Percentiles rank a stretch among this genome's conserved stretches.
phyloP scores from a whole-genome alignment of 2,329 filamentous ascomycete genomes.

The Xylaria multiplex region DNA sequence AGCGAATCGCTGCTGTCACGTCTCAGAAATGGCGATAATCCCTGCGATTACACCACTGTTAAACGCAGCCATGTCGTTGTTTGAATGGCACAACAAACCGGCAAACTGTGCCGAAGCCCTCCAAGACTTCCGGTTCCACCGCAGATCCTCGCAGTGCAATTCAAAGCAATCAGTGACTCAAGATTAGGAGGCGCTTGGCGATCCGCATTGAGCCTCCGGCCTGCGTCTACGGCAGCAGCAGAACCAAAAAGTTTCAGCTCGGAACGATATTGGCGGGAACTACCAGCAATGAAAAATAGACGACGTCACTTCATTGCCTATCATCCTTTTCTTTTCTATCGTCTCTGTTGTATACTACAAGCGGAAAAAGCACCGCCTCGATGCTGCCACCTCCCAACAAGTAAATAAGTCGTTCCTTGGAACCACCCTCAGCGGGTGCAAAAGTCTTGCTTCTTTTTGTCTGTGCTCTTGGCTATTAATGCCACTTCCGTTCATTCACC shows the following conservation, averaged over 20 bases:
- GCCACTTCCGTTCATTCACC: slow-evolving; percentile 14
- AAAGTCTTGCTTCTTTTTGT: neutral
- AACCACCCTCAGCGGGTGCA: neutral
- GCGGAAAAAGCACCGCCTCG: neutral
- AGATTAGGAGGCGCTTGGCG: slow-evolving; percentile 23
- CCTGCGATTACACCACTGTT: neutral
- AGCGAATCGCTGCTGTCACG: neutral
- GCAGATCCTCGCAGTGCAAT: slow-evolving; percentile 11
- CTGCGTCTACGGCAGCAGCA: neutral
- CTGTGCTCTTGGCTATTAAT: slow-evolving; percentile 8
- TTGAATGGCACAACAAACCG: slow-evolving; percentile 1
- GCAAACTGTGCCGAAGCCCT: slow-evolving; percentile 24
- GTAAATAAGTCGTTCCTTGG: slow-evolving; percentile 4
- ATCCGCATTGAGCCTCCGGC: slow-evolving; percentile 6
- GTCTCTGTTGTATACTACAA: neutral
- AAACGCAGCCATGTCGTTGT: neutral
- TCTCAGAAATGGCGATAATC: neutral
- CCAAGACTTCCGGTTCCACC: neutral
- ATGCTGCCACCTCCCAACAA: neutral
- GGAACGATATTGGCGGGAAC: slow-evolving; percentile 5
- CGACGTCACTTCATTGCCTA: slow-evolving; percentile 21
- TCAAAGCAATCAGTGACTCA: slow-evolving; percentile 5
- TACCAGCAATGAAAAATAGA: slow-evolving; percentile 5
- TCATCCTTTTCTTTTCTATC: neutral
- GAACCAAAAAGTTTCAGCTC: slow-evolving; percentile 1